Base-by-base conservation (phyloP, 2,329 filamentous ascomycete species). In the Hypoxylon sp. region DNA sequence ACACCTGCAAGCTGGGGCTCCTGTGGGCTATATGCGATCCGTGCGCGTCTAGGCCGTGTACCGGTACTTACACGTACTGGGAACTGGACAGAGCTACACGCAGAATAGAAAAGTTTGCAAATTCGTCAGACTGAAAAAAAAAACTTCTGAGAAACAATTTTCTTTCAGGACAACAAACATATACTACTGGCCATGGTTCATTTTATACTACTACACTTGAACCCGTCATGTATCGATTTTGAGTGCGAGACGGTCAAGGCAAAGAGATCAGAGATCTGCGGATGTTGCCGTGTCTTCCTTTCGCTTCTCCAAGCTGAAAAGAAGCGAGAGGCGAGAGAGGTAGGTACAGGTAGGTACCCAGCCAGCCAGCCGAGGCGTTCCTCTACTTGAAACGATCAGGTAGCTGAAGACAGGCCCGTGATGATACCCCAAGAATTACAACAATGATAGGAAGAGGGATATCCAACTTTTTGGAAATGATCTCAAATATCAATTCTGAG, bases 381-480 rank as follows among this genome's bases (percentile, higher is more conserved):
- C 5, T 23, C 10, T 40, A 11, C 35, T 20, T 40, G 7, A 13
- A 11, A 4, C 3, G 70, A 58, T 66, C 70, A 4, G 18, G 11
- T 20, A 23, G 48, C 73, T 72, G 64, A 72, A 72, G 78, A 82
- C 73, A 73, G 78, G 83, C 83, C 85, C 55, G 73, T 87, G 84
- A 87, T 87, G 84, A 87, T 84, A 81, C 73, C 70, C 73, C 65
- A 77, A 78, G 77, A 78, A 79, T 26, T 18, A 46, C 15, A 77
- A 70, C 74, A 74, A 84, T 84, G 81, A 87, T 87, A 87, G 84
- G 84, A 87, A 87, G 84, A 87, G 84, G 82, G 79, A 86, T 83
- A 87, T 82, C 77, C 74, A 75, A 75, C 69, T 64, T 35, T 75
- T 35, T 75, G 79, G 77, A 77, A 79, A 81, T 87, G 84, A 87